These are phyloP conservation scores for Fusarium globosum DNA, from an alignment of 2,329 filamentous ascomycete genomes.

Conservation along the genomic window DNA sequence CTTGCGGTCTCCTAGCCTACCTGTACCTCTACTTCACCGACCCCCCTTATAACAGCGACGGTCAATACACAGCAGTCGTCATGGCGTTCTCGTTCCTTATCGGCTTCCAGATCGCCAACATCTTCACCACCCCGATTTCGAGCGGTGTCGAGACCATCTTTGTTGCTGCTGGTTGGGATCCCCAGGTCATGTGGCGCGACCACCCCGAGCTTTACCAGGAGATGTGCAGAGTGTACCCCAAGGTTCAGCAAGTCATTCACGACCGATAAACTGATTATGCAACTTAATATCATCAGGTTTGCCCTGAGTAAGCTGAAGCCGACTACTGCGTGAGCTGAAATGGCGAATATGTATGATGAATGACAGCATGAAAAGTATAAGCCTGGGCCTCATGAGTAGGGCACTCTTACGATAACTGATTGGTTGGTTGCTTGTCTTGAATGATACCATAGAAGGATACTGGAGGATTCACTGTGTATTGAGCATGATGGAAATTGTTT, in stretches of 20 bases:
- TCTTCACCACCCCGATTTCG: slow-evolving; percentile 88
- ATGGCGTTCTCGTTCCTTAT: slow-evolving; percentile 90
- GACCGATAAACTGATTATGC: slow-evolving; percentile 15
- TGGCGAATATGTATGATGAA: background rate
- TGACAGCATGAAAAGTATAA: too few relatives aligned
- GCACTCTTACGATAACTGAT: too few relatives aligned
- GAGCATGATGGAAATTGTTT: background rate
- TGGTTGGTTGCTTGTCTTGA: background rate
- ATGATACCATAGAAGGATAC: slow-evolving; percentile 30
- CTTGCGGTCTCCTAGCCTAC: slow-evolving; percentile 83
- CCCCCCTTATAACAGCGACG: slow-evolving; percentile 78
- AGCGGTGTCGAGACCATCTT: slow-evolving; percentile 95
- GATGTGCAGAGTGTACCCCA: slow-evolving; percentile 85
- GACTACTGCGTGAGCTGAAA: background rate
- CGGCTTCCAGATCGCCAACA: slow-evolving; percentile 87
- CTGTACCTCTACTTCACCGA: slow-evolving; percentile 86
- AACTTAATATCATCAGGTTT: too few relatives aligned
- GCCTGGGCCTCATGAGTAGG: too few relatives aligned
- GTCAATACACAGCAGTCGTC: slow-evolving; percentile 79
- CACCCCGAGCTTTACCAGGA: slow-evolving; percentile 84
- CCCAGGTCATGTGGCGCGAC: slow-evolving; percentile 79
- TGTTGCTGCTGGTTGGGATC: slow-evolving; percentile 78
- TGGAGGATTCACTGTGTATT: background rate
- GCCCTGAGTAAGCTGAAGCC: background rate
- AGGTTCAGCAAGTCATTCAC: slow-evolving; percentile 80